phyloP scores from a whole-genome alignment of 2,329 filamentous ascomycete species.

The Exophiala sp. region DNA sequence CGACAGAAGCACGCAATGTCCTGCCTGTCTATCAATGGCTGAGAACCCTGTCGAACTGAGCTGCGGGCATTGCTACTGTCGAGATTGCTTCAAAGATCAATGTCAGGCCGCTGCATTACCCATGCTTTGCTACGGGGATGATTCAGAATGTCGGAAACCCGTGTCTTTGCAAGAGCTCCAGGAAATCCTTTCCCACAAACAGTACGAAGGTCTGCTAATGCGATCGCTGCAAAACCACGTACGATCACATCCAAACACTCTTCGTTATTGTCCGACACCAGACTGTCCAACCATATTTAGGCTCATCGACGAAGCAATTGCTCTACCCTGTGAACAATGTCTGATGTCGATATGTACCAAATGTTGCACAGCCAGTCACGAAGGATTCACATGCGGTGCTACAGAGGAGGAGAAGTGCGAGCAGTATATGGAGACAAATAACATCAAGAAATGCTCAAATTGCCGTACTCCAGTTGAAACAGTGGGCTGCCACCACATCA shows the following conservation, averaged over 20 bases:
- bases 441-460: slow-evolving; percentile 7
- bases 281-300: slow-evolving; percentile 12
- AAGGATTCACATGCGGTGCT: slow-evolving; percentile 7
- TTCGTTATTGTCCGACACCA: slow-evolving; percentile 13
- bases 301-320: not conserved
- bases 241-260: not conserved
- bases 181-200: not conserved
- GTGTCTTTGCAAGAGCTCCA: slow-evolving; percentile 5
- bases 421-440: slow-evolving; percentile 1
- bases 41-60: slow-evolving; percentile 2
- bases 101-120: not conserved
- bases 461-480: slow-evolving; percentile 53
- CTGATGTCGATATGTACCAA: slow-evolving; percentile 8
- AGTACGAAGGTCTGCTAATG: slow-evolving; percentile 5
- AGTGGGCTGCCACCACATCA: slow-evolving; percentile 84
- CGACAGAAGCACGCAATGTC: slow-evolving; percentile 3
- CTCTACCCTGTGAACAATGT: slow-evolving; percentile 9
- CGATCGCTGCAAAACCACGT: slow-evolving; percentile 8
- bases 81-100: slow-evolving; percentile 9
- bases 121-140: slow-evolving; percentile 5
- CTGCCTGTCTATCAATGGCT: slow-evolving; percentile 2
- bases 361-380: slow-evolving; percentile 13
- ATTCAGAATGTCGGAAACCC: not conserved
- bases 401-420: not conserved
- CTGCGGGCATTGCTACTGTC: slow-evolving; percentile 14